Evolutionary conservation across 148 eudicot species (phyloP), one percentile per base, ranked within the genome.

Genomic region (Selenicereus undatus): DNA sequence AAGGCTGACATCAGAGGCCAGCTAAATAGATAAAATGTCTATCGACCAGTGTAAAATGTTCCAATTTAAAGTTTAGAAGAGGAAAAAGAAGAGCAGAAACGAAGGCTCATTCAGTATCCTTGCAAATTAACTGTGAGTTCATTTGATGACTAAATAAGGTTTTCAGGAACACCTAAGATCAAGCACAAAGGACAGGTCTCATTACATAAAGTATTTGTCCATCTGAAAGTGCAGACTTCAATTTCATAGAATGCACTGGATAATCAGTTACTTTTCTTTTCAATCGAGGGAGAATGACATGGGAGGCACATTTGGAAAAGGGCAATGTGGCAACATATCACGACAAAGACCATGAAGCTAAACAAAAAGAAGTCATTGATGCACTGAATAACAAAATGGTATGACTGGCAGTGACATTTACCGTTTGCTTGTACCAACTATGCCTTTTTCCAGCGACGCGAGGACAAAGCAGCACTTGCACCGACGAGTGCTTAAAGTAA

Each of bases 401-500:
- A 62, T 64, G 71, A 35, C 50, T 21, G 35, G 26, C 27, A 26
- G 62, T 73, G 73, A 52, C 80, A 54, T 21, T 78, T 92, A 95
- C 98, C 93, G 84, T 89, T 85, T 93, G 90, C 81, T 90, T 95
- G 76, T 89, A 75, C 98, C 98, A 95, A 81, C 98, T 93, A 82
- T 93, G 96, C 79, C 90, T 89, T 85, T 95, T 95, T 81, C 97
- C 97, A 78, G 97, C 99, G 60, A 82, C 77, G n/a, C 99, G 94
- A 76, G 99, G 97, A 85, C 91, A 91, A 77, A 95, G 93, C 50
- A 92, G 88, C 77, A 96, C 98, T 84, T 92, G 94, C 78, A 96
- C 99, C 56, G 99, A 93, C 27, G 99, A 96, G 70, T 96, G 91
- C 89, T 96, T 96, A 84, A 96, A 96, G 83, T 88, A 96, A 45